These are phyloP conservation scores for Ustilago trichophora DNA, from an alignment of 1,284 basidiomycete genomes.

Conservation along the genomic window DNA sequence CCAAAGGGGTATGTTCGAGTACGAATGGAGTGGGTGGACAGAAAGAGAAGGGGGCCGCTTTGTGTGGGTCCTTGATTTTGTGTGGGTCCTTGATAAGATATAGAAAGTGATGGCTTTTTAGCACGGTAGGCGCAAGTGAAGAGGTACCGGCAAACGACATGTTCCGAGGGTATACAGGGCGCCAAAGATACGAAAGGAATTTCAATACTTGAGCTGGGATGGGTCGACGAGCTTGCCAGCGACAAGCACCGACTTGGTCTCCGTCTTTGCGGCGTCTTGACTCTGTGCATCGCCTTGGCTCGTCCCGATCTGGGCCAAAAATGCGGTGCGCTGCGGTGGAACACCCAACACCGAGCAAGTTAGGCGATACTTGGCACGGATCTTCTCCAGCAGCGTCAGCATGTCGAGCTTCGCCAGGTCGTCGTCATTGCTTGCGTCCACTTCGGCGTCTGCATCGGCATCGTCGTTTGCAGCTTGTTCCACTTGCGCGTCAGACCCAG, in stretches of 20 bases:
- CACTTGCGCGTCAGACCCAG: conserved; percentile 6
- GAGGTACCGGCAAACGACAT: too few species aligned
- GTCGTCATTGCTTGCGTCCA: conserved; percentile 17
- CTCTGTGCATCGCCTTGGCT: not conserved
- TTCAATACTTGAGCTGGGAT: conserved; percentile 41
- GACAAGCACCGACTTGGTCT: conserved; percentile 32
- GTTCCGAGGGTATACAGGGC: too few species aligned
- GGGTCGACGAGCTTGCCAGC: conserved; percentile 49
- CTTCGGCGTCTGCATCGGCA: conserved; percentile 56
- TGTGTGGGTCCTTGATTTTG: too few species aligned
- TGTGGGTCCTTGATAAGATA: too few species aligned
- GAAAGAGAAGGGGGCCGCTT: too few species aligned
- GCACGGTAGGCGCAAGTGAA: too few species aligned
- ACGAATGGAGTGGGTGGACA: too few species aligned
- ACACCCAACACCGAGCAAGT: conserved; percentile 85
- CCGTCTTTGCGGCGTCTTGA: not conserved
- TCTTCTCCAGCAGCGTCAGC: conserved; percentile 78
- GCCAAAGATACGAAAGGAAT: too few species aligned
- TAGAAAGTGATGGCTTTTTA: too few species aligned
- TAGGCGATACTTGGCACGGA: conserved; percentile 85
- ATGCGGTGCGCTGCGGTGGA: conserved; percentile 68
- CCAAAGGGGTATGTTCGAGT: too few species aligned
- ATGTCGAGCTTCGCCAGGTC: conserved; percentile 72
- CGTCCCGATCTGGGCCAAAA: conserved; percentile 4
- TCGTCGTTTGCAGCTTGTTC: conserved; percentile 47